Evolutionary conservation across 2,329 filamentous ascomycete species (phyloP).

Genomic region (Diaporthe amygdali): DNA sequence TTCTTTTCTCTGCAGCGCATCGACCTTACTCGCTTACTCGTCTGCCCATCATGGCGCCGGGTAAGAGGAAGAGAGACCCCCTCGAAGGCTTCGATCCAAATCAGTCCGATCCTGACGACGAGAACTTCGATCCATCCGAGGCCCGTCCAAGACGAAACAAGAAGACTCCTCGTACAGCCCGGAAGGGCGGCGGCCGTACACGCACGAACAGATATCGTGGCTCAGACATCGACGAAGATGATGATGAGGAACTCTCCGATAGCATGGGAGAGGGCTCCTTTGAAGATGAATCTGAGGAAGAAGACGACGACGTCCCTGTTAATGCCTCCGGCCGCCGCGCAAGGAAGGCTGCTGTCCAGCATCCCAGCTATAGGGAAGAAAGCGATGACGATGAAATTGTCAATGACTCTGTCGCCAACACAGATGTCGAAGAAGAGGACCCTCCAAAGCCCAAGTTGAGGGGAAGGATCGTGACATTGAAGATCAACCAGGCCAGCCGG

Average conservation of each 20-base stretch:
- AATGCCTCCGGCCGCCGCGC: constrained; percentile 54
- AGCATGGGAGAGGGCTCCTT: constrained; percentile 58
- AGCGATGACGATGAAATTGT: constrained; percentile 45
- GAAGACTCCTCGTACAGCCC: constrained; percentile 39
- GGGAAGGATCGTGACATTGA: constrained; percentile 52
- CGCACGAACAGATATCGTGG: constrained; percentile 53
- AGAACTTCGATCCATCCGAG: constrained; percentile 65
- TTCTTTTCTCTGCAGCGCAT: background rate
- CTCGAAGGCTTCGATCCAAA: constrained; percentile 69
- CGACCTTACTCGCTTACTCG: background rate
- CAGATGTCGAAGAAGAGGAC: constrained; percentile 34
- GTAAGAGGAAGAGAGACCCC: constrained; percentile 61
- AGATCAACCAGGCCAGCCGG: constrained; percentile 30
- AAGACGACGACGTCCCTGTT: constrained; percentile 45
- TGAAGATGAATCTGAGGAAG: constrained; percentile 46
- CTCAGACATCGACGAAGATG: constrained; percentile 68
- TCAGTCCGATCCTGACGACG: constrained; percentile 69
- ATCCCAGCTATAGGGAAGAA: constrained; percentile 53
- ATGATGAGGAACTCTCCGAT: constrained; percentile 61
- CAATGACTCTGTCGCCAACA: constrained; percentile 31
- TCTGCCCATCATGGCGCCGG: constrained; percentile 40
- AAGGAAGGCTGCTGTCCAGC: constrained; percentile 52
- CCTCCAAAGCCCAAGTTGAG: constrained; percentile 31
- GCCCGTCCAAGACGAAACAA: constrained; percentile 45
- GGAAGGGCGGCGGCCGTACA: constrained; percentile 33